These are phyloP conservation scores for Favolaschia claudopus DNA, from an alignment of 768 basidiomycete genomes.

Conservation along the genomic window DNA sequence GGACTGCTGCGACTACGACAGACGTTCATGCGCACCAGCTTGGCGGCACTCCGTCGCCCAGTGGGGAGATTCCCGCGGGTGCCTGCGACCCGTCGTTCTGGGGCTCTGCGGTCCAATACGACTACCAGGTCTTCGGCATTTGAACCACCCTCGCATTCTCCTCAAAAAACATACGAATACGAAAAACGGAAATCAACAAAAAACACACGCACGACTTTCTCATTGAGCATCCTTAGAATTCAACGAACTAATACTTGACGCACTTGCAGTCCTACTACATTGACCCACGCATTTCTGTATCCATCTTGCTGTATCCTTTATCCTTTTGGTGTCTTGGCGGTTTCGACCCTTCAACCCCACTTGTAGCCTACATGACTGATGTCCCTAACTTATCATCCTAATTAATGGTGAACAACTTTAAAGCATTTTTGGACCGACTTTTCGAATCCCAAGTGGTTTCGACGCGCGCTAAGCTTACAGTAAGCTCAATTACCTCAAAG, in stretches of 20 bases:
- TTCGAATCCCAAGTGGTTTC: no score
- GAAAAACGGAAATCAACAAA: background rate
- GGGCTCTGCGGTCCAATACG: constrained; percentile 69
- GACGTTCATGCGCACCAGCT: constrained; percentile 66
- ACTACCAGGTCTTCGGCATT: constrained; percentile 71
- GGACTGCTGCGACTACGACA: constrained; percentile 60
- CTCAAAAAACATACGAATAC: background rate
- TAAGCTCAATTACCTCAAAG: no score
- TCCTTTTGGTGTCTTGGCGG: constrained; percentile 8
- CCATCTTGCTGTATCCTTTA: constrained; percentile 19
- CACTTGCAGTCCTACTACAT: background rate
- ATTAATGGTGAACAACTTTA: constrained; percentile 10
- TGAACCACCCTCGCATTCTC: constrained; percentile 29
- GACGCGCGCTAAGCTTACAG: no score
- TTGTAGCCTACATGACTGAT: constrained; percentile 13
- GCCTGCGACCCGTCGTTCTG: constrained; percentile 74
- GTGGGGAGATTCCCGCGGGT: constrained; percentile 55
- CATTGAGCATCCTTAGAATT: background rate
- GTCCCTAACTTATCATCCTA: background rate
- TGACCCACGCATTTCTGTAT: constrained; percentile 1
- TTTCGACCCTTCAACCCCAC: constrained; percentile 1
- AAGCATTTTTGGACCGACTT: no score
- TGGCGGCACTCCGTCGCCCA: constrained; percentile 51
- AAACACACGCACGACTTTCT: background rate
- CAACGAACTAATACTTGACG: constrained; percentile 10